These are phyloP conservation scores for Cyanodermella asteris DNA, from an alignment of 2,329 filamentous ascomycete genomes.

Conservation along the genomic window DNA sequence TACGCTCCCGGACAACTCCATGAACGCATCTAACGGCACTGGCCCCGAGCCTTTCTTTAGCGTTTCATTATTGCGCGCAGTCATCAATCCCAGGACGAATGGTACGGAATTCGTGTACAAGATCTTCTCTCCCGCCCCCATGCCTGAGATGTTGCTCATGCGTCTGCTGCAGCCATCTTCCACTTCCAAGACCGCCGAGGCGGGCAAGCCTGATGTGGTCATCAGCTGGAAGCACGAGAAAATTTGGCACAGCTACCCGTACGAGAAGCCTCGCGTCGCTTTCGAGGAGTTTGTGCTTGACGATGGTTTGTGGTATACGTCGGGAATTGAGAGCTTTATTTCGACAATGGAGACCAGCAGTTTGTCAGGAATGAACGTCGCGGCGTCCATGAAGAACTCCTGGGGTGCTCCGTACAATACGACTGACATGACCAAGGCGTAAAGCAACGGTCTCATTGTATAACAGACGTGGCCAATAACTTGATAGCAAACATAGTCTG, in stretches of 20 bases:
- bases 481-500: no score
- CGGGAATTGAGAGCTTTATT: slow-evolving; percentile 74
- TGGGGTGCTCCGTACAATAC: no score
- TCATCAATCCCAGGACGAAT: slow-evolving; percentile 31
- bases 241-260: slow-evolving; percentile 67
- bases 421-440: no score
- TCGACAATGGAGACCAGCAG: slow-evolving; percentile 95
- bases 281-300: slow-evolving; percentile 62
- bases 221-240: slow-evolving; percentile 62
- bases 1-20: slow-evolving; percentile 44
- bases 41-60: slow-evolving; percentile 69
- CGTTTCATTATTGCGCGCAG: slow-evolving; percentile 48
- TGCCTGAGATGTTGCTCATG: slow-evolving; percentile 26
- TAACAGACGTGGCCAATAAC: no score
- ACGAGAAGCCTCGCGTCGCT: slow-evolving; percentile 59
- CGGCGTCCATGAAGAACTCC: slow-evolving; percentile 18
- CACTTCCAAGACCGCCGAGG: slow-evolving; percentile 14
- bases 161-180: slow-evolving; percentile 25
- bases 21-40: slow-evolving; percentile 19
- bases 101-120: slow-evolving; percentile 40
- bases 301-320: slow-evolving; percentile 30
- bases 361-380: slow-evolving; percentile 74
- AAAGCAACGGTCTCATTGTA: no score
- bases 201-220: slow-evolving; percentile 16
- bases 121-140: slow-evolving; percentile 35